phyloP scores from a whole-genome alignment of 1,139 yeast genomes.

The Scheffersomyces quercinus region DNA sequence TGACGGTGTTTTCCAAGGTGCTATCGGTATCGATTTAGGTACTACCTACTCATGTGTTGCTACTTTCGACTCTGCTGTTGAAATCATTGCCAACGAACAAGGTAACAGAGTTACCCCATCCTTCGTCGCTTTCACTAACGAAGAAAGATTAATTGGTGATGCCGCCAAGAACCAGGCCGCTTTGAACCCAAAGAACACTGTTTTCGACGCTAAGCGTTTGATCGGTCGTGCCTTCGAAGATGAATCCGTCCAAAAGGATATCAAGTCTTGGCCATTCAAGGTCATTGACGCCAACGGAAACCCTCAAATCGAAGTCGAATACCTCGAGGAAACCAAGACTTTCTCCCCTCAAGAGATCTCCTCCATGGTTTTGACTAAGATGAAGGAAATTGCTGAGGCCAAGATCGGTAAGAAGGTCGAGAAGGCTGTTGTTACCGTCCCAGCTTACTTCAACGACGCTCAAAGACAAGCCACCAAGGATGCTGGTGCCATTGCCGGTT shows the following conservation, averaged over 20 bases:
- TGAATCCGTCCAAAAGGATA: conserved; percentile 89
- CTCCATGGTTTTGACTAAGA: conserved; percentile 93
- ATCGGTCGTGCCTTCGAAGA: conserved; percentile 94
- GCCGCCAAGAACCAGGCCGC: conserved; percentile 99
- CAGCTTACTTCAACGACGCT: conserved; percentile 97
- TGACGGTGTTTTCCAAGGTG: conserved; percentile 99
- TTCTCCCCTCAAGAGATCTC: conserved; percentile 98
- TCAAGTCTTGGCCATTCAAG: conserved; percentile 97
- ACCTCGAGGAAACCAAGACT: conserved; percentile 89
- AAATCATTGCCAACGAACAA: conserved; percentile 97
- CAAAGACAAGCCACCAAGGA: conserved; percentile 99
- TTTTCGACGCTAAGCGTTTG: conserved; percentile 97
- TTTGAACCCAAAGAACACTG: conserved; percentile 93
- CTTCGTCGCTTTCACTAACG: conserved; percentile 95
- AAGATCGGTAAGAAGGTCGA: conserved; percentile 91
- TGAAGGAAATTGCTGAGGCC: conserved; percentile 98
- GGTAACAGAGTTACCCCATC: conserved; percentile 99
- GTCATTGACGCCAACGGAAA: conserved; percentile 82
- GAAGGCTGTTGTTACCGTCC: conserved; percentile 94
- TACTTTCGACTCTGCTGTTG: conserved; percentile 87
- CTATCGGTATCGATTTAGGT: conserved; percentile 99
- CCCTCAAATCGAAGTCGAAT: conserved; percentile 91
- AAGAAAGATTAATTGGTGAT: conserved; percentile 98
- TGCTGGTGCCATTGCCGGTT: conserved; percentile 97
- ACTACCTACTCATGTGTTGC: conserved; percentile 99